phyloP scores from a whole-genome alignment of 1,284 basidiomycete genomes.

The Microbotryum saponariae region DNA sequence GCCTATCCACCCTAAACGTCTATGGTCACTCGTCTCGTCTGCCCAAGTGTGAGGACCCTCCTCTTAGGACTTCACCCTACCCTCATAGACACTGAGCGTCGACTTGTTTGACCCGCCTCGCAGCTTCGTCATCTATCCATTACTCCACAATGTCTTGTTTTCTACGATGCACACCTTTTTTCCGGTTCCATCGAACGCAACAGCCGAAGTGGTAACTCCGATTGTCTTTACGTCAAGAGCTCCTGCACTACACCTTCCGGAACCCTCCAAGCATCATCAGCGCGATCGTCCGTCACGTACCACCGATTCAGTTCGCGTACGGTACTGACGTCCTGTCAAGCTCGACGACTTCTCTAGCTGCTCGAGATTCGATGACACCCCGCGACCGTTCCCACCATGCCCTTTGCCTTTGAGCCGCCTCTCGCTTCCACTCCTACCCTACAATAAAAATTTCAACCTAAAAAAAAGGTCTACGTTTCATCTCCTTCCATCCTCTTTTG shows the following conservation, averaged over 20 bases:
- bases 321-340: slow-evolving; percentile 1
- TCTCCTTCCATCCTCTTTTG: background rate
- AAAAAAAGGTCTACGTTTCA: background rate
- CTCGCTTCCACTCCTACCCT: background rate
- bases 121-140: too few relatives aligned
- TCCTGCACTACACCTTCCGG: slow-evolving; percentile 5
- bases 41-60: too few relatives aligned
- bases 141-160: background rate
- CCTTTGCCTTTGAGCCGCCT: background rate
- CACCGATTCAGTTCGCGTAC: slow-evolving; percentile 19
- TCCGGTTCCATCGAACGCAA: slow-evolving; percentile 16
- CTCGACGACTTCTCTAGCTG: slow-evolving; percentile 1
- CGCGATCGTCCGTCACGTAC: background rate
- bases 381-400: too few relatives aligned
- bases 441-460: background rate
- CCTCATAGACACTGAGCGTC: too few relatives aligned
- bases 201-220: background rate
- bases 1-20: too few relatives aligned
- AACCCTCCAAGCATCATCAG: background rate
- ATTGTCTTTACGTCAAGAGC: background rate
- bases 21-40: too few relatives aligned
- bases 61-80: too few relatives aligned
- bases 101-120: too few relatives aligned
- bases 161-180: slow-evolving; percentile 4
- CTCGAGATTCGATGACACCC: background rate